phyloP scores from a whole-genome alignment of 495 filamentous ascomycete species.

The Trypethelium eluteriae region DNA sequence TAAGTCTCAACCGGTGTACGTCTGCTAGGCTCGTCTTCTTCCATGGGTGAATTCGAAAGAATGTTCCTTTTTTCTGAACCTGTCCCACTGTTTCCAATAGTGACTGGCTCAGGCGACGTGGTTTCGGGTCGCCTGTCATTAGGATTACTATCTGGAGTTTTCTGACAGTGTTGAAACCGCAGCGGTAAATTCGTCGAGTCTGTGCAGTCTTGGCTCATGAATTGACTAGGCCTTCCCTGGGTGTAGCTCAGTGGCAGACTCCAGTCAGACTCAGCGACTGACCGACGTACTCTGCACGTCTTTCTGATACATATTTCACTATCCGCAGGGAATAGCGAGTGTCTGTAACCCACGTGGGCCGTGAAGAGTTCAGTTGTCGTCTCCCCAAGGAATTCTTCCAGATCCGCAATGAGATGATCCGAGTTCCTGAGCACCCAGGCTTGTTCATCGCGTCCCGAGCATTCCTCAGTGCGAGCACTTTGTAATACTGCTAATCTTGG shows the following conservation, averaged over 20 bases:
- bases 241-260: neutral
- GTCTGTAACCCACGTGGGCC: neutral
- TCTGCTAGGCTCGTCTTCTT: neutral
- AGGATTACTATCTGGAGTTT: neutral
- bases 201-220: neutral
- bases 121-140: neutral
- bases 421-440: neutral
- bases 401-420: neutral
- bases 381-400: neutral
- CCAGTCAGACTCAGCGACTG: conserved; percentile 4
- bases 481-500: neutral
- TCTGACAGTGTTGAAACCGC: too few relatives aligned
- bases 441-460: neutral
- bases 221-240: neutral
- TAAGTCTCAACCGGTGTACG: neutral
- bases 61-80: neutral
- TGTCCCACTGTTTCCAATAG: neutral
- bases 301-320: neutral
- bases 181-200: neutral
- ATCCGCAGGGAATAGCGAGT: neutral
- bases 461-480: too few relatives aligned
- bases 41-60: neutral
- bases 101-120: neutral
- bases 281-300: neutral
- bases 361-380: neutral